Evolutionary conservation across 495 filamentous ascomycete species (phyloP).

Genomic region (Penicillium paradoxum): DNA sequence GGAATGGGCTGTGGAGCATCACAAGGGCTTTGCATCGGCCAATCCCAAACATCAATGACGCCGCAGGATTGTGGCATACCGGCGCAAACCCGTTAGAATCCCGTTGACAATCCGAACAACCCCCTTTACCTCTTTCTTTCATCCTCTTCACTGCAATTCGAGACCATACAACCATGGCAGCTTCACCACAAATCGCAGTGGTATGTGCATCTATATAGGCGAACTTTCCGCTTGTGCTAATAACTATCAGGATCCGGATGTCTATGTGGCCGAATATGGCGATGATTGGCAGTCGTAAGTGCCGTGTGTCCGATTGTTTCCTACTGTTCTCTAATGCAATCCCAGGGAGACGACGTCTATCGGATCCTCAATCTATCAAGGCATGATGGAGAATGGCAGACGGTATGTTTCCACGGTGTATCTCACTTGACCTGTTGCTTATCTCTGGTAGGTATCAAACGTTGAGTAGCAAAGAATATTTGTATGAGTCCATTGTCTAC

Average conservation of each 20-base stretch:
- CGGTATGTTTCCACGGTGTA: too few species aligned
- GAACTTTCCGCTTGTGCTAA: too few species aligned
- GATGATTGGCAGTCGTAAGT: slow-evolving; percentile 5
- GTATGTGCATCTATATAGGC: not conserved
- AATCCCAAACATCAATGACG: not conserved
- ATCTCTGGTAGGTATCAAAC: too few species aligned
- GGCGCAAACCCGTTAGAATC: not conserved
- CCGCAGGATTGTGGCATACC: not conserved
- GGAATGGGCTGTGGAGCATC: not conserved
- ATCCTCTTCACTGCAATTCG: not conserved
- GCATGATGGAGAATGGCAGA: too few species aligned
- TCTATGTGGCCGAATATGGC: not conserved
- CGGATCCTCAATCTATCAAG: slow-evolving; percentile 1
- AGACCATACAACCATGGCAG: not conserved
- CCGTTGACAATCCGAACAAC: not conserved
- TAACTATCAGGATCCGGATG: not conserved
- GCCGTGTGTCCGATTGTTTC: not conserved
- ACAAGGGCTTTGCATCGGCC: not conserved
- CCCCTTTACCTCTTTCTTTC: not conserved
- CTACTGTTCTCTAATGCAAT: not conserved
- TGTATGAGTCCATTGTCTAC: too few species aligned
- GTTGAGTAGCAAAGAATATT: too few species aligned
- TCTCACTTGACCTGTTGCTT: too few species aligned
- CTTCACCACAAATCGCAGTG: not conserved
- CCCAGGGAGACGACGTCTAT: slow-evolving; percentile 6